Evolutionary conservation across 768 basidiomycete genomes (phyloP), one percentile per base, ranked within the genome.

Genomic region (Ramaria sp.): DNA sequence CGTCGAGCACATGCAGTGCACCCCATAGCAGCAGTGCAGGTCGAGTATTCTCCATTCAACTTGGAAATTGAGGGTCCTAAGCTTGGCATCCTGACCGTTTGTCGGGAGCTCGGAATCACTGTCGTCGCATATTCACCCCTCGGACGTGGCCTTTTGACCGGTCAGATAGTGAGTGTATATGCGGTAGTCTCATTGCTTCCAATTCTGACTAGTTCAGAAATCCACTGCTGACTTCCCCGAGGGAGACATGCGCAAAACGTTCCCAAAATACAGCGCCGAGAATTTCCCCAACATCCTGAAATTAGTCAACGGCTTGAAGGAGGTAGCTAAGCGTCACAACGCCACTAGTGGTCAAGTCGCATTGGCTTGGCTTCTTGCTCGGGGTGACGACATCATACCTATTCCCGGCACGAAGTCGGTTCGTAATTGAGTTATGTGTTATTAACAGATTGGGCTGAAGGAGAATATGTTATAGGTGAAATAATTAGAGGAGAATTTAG

Each of bases 91-190:
- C 61, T 77, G 34, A 64, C 69, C 28, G 71, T 75, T 1, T 70
- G 70, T 12, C 65, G 76, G 18, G 78, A 79, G 58, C 65, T 79
- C 6, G 75, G 76, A 12, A 68, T 77, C 32, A 67, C 70, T 38
- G 68, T 77, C 18, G 65, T 81, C 7, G 74, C 75, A 1, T 80
- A 78, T 55, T 71, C 73, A 1, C 79, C 78, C 1, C 67, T 81
- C 25, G 78, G 77, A 15, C 67, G 76, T 30, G 78, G 77, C 1
- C 55, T 79, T 18, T 58, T 78, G 48, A 78, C 74, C 0, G 77
- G 78, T 18, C 25, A 43, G 9, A n/a, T n/a, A n/a, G n/a, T n/a
- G n/a, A n/a, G n/a, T n/a, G n/a, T n/a, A n/a, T n/a, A n/a, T n/a
- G n/a, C n/a, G n/a, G n/a, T n/a, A n/a, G n/a, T n/a, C n/a, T n/a